Evolutionary conservation across 2,329 filamentous ascomycete genomes (phyloP), one percentile per base, ranked within the genome.

Genomic region (Pseudocercospora pini-densiflorae): DNA sequence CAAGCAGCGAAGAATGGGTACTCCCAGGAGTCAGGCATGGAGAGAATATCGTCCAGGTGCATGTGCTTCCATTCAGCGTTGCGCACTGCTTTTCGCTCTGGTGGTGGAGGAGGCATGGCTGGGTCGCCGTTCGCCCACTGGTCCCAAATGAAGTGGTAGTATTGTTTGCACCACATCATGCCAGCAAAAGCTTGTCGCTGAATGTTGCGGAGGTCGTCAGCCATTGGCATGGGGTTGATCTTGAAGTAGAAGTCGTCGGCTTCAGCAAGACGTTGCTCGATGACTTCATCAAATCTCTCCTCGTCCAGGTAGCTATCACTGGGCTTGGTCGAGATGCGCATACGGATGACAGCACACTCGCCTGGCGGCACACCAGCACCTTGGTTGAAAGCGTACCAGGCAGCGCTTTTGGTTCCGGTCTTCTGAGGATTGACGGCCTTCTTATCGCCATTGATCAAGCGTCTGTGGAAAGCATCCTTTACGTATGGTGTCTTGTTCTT

Each of bases 151-250:
- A 98, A 97, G 77, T 96, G 88, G 79, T 98, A 98, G 81, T 93
- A 92, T 79, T 98, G 94, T 79, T 98, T 98, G 69, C 91, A 96
- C 94, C 94, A 98, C 86, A 98, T 90, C 94, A 98, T 98, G 62
- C 95, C 94, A 0, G 94, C 90, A 71, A 97, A 91, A 3, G 94
- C 95, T 79, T 97, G 94, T 72, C 94, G 88, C 81, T 98, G 95
- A 72, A 98, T 95, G 79, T 96, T 97, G 72, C 94, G 90, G 66
- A 97, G 85, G 76, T 98, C 94, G 58, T 98, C 94, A 0, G 92
- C 87, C 90, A 97, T 97, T 2, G 94, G 94, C 45, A 97, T 85
- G 2, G 94, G 94, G 79, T 93, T 97, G 78, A 98, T 90, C 66
- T 92, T 88, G 81, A 90, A 95, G 83, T 96, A 98, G 79, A 98